These are phyloP conservation scores for Dryas integrifolia DNA, from an alignment of 331 rosid species.

Conservation along the genomic window DNA sequence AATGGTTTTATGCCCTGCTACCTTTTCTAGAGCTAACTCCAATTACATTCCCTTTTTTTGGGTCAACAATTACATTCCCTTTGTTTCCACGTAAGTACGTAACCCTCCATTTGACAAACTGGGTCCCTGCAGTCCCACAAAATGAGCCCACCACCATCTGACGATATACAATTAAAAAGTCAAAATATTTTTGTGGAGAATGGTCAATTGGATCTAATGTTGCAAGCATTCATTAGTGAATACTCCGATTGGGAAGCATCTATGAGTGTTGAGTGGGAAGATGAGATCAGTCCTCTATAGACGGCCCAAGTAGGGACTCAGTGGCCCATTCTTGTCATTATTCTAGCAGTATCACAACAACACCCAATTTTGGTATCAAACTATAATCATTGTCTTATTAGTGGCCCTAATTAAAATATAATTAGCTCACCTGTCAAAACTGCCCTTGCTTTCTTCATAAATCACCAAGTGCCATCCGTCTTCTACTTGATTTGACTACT, in stretches of 20 bases:
- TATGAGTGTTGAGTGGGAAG: slow-evolving; percentile 7
- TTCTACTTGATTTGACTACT: not conserved
- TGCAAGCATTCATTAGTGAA: not conserved
- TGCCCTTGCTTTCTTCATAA: slow-evolving; percentile 10
- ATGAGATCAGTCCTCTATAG: slow-evolving; percentile 60
- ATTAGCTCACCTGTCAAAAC: not conserved
- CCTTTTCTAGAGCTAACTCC: too few relatives aligned
- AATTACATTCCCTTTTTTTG: too few relatives aligned
- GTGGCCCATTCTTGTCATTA: slow-evolving; percentile 44
- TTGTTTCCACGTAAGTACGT: too few relatives aligned
- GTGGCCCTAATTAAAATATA: slow-evolving; percentile 10
- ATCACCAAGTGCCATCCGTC: slow-evolving; percentile 20
- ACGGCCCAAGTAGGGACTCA: slow-evolving; percentile 35
- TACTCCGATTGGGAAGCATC: not conserved
- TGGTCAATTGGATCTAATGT: too few relatives aligned
- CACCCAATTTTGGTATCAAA: slow-evolving; percentile 42
- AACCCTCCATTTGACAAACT: too few relatives aligned
- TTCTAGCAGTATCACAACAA: slow-evolving; percentile 51
- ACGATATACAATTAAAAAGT: too few relatives aligned
- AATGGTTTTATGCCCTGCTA: too few relatives aligned
- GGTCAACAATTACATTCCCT: too few relatives aligned
- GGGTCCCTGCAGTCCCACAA: too few relatives aligned
- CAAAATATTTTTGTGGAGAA: too few relatives aligned
- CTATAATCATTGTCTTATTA: slow-evolving; percentile 32
- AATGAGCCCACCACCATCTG: too few relatives aligned